Evolutionary conservation across 2,329 filamentous ascomycete species (phyloP).

Genomic region (Monosporascus sp.): DNA sequence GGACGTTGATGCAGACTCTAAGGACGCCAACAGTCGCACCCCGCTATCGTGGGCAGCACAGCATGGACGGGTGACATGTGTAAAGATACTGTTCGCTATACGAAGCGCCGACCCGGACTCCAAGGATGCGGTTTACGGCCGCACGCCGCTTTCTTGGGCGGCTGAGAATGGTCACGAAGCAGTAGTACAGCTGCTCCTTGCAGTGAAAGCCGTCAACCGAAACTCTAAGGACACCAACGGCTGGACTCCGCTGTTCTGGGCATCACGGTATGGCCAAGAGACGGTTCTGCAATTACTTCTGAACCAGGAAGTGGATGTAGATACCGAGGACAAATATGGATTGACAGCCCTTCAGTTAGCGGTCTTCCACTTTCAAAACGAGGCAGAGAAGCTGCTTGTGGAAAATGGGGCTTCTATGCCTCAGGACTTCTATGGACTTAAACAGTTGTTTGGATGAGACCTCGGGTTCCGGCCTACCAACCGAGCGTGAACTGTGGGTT

Average conservation of each 20-base stretch:
- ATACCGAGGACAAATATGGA: not conserved
- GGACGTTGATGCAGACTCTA: too few species aligned
- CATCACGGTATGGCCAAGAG: not conserved
- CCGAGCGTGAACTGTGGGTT: too few species aligned
- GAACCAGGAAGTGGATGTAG: not conserved
- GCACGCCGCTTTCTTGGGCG: not conserved
- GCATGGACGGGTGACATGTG: too few species aligned
- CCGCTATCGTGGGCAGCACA: too few species aligned
- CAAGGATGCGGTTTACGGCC: too few species aligned
- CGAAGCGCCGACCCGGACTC: too few species aligned
- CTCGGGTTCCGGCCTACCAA: too few species aligned
- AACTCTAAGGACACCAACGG: too few species aligned
- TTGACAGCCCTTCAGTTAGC: not conserved
- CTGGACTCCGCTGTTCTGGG: too few species aligned
- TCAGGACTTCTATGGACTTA: not conserved
- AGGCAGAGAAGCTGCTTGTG: not conserved
- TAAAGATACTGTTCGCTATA: too few species aligned
- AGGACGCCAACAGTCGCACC: too few species aligned
- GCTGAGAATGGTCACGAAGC: not conserved
- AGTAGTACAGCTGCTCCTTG: not conserved
- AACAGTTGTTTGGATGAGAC: not conserved
- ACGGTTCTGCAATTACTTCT: not conserved
- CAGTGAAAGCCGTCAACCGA: too few species aligned
- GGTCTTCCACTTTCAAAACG: not conserved
- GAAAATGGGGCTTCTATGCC: slow-evolving; percentile 1